Evolutionary conservation across 257 asterid species (phyloP), one percentile per base, ranked within the genome.

Genomic region (Paraleonurus japonicus): DNA sequence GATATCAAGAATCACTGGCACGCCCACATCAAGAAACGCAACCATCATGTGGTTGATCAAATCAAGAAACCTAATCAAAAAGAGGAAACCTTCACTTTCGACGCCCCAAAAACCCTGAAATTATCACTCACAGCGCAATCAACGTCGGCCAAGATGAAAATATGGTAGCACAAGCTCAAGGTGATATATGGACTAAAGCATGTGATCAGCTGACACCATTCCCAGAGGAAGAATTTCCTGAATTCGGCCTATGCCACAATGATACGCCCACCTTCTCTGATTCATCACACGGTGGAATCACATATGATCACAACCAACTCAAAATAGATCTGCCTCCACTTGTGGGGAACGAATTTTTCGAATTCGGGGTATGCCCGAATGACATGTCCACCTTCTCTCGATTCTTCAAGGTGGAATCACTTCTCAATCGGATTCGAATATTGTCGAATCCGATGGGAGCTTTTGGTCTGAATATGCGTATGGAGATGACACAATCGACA

Each of bases 1-100:
- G 82, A 83, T n/a, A 65, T 85, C 17, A 87, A 87, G 72, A 87
- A 87, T 19, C 75, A 81, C 8, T 87, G 83, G 85, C 85, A 85
- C 33, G 77, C 87, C 48, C 81, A 77, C 69, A 77, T 87, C 6
- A 67, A 79, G 77, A 85, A 81, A 62, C 71, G 67, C 6, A 32
- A 1, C n/a, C n/a, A n/a, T 0, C n/a, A 9, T 3, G 9, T 48
- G 22, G 22, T n/a, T 16, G 1, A 0, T 43, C 0, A 5, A 51
- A 51, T 19, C 10, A 64, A 30, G 33, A 41, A 30, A 8, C 24
- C 2, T 30, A 45, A 22, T 7, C 69, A 9, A 48, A 57, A 0
- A 48, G 35, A 16, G 13, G 22, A 45, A 35, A 35, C 43, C 0
- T 2, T 3, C 43, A 9, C 43, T 35, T 35, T 41, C 50, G 50